Conservation (phyloP, 352 stramenopile genomes). For the Lagenidium sp. region DNA sequence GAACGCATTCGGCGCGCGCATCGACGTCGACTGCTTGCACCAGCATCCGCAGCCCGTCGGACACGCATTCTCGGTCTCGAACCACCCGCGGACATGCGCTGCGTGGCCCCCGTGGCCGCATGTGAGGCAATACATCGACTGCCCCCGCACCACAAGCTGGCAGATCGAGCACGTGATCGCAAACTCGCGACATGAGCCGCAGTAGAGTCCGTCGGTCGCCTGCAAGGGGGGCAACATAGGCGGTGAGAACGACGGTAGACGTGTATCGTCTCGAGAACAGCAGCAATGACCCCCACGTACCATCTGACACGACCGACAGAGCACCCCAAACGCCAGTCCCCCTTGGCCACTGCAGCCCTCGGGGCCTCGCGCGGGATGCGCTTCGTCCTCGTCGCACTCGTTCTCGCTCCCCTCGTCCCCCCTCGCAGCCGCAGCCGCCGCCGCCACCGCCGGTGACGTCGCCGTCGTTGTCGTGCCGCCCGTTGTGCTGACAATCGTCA, state of each 20-base stretch:
- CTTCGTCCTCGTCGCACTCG: not conserved
- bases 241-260: not conserved
- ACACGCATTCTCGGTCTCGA: slow-evolving; percentile 58
- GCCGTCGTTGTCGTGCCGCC: too few relatives aligned
- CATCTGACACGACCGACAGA: slow-evolving; percentile 52
- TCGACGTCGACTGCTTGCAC: slow-evolving; percentile 73
- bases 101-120: slow-evolving; percentile 77
- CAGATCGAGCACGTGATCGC: slow-evolving; percentile 74
- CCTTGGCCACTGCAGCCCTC: too few relatives aligned
- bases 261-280: too few relatives aligned
- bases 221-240: slow-evolving; percentile 15
- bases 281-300: too few relatives aligned
- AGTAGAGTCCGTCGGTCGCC: slow-evolving; percentile 48
- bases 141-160: slow-evolving; percentile 70
- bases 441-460: too few relatives aligned
- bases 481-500: too few relatives aligned
- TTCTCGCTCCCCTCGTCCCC: not conserved
- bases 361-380: too few relatives aligned
- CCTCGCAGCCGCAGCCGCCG: not conserved
- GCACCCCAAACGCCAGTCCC: slow-evolving; percentile 49
- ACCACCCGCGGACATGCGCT: slow-evolving; percentile 68
- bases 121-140: slow-evolving; percentile 84
- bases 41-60: slow-evolving; percentile 79
- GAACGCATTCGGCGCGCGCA: too few relatives aligned
- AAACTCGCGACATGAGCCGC: slow-evolving; percentile 59